A percentile compares a stretch with the other conserved stretches of the same genome.
Conservation (phyloP, 768 basidiomycete genomes). For the Suillus alpinus region DNA sequence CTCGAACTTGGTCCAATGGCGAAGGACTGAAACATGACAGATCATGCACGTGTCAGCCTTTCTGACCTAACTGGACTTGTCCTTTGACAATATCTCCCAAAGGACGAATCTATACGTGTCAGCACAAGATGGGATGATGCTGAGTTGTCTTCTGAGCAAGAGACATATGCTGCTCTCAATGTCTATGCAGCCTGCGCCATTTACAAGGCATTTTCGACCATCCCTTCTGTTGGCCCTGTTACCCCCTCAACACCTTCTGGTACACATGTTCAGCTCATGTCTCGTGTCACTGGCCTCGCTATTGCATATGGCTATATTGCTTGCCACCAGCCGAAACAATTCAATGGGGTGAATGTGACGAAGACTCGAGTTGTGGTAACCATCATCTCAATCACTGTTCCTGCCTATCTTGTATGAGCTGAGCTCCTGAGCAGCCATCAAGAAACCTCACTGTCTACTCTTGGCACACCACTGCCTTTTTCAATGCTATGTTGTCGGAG, state of each 20-base stretch:
- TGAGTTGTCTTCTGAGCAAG: conserved; percentile 12
- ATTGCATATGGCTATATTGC: conserved; percentile 4
- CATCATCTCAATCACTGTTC: background rate
- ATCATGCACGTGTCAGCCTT: conserved; percentile 22
- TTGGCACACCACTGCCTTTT: background rate
- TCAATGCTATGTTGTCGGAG: background rate
- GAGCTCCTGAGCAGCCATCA: background rate
- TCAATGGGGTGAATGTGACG: conserved; percentile 8
- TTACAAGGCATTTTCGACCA: conserved; percentile 9
- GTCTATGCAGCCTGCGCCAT: conserved; percentile 14
- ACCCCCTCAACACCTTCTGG: background rate
- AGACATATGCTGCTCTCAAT: conserved; percentile 22
- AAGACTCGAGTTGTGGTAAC: background rate
- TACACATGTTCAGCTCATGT: conserved; percentile 5
- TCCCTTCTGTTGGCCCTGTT: conserved; percentile 9
- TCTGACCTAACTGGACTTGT: conserved; percentile 29
- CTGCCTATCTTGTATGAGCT: conserved; percentile 4
- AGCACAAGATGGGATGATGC: conserved; percentile 20
- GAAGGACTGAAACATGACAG: conserved; percentile 21
- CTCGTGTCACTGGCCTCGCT: background rate
- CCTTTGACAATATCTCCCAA: conserved; percentile 19
- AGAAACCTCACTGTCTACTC: background rate
- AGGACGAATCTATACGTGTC: conserved; percentile 16
- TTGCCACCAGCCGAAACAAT: background rate
- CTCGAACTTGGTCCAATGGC: conserved; percentile 29